These are phyloP conservation scores for Penicillium daleae DNA, from an alignment of 495 filamentous ascomycete genomes.

Conservation along the genomic window DNA sequence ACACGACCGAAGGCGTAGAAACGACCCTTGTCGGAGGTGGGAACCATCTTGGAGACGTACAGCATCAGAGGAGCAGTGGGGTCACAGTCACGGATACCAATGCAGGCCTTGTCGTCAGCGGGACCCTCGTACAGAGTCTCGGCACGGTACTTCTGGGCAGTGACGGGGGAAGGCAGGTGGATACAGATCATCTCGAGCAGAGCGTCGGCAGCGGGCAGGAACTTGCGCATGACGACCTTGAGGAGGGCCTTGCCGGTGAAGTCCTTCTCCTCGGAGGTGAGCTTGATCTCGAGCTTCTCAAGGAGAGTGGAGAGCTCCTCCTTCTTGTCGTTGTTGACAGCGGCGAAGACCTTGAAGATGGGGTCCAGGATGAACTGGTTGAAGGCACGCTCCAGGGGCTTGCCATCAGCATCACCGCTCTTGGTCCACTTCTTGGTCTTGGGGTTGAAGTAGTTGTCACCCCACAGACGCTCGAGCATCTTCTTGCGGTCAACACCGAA, in stretches of 20 bases:
- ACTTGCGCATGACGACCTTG: slow-evolving; percentile 98
- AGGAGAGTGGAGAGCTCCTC: slow-evolving; percentile 84
- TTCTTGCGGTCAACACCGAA: slow-evolving; percentile 99
- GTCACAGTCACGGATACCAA: slow-evolving; percentile 97
- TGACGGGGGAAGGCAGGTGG: slow-evolving; percentile 94
- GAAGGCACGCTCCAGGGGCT: slow-evolving; percentile 95
- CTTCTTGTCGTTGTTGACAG: slow-evolving; percentile 98
- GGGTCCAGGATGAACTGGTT: slow-evolving; percentile 98
- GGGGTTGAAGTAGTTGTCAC: slow-evolving; percentile 99
- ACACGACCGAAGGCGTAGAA: slow-evolving; percentile 99
- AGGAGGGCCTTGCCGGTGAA: slow-evolving; percentile 96
- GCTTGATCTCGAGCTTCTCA: slow-evolving; percentile 91
- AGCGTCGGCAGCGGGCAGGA: slow-evolving; percentile 96
- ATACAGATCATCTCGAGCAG: slow-evolving; percentile 99
- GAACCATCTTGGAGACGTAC: slow-evolving; percentile 99
- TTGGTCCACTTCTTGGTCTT: slow-evolving; percentile 99
- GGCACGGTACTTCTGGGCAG: slow-evolving; percentile 95
- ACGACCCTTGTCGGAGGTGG: slow-evolving; percentile 98
- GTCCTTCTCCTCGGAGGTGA: slow-evolving; percentile 81
- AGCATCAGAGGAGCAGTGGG: slow-evolving; percentile 98
- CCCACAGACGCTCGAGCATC: slow-evolving; percentile 99
- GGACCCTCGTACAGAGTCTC: slow-evolving; percentile 99
- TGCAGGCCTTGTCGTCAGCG: slow-evolving; percentile 83
- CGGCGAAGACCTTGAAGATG: slow-evolving; percentile 97
- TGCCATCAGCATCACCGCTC: slow-evolving; percentile 75